Evolutionary conservation across 352 stramenopile species (phyloP), one percentile per base, ranked within the genome.

Genomic region (Phytophthora pluvialis): DNA sequence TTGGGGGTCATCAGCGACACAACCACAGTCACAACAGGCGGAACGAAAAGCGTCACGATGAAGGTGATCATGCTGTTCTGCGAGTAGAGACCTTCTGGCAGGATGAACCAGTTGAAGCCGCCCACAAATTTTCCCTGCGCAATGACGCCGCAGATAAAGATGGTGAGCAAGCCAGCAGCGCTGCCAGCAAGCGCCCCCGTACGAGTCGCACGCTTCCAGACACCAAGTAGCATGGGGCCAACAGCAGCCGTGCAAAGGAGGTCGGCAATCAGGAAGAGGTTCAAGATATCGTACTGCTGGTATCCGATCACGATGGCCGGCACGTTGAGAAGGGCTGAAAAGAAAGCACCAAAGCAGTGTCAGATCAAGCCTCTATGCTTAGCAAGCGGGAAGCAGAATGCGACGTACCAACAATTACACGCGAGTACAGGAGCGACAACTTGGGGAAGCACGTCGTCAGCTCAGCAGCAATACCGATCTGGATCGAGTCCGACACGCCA

Each of bases 181-280:
- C 75, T 89, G 7, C 85, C 85, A 7, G 67, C 67, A 18, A 89
- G 54, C 3, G 81, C 82, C 13, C 77, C 85, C 2, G 35, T 42
- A 26, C 64, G 55, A 55, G 82, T 78, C 28, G 79, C 66, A 8
- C 72, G 78, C 43, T 78, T 73, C 84, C 84, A 93, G 10, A 65
- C 64, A 3, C 72, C 73, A 0, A 93, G 72, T 13, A 93, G 70
- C 80, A 93, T 91, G 4, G 84, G 84, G 0, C 84, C 84, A 33
- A 93, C 78, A 0, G 84, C 82, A 28, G 84, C 84, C 18, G 82
- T 90, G 55, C 84, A 93, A 13, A 93, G 55, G 53, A 93, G 48
- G 46, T 93, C 84, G 16, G 84, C 81, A 45, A 93, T 93, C 18
- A 93, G 61, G 42, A 90, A 91, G 13, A 93, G 77, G 35, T 66